Evolutionary conservation across 495 filamentous ascomycete species (phyloP), one percentile per base, ranked within the genome.

Genomic region (Tuber melanosporum): DNA sequence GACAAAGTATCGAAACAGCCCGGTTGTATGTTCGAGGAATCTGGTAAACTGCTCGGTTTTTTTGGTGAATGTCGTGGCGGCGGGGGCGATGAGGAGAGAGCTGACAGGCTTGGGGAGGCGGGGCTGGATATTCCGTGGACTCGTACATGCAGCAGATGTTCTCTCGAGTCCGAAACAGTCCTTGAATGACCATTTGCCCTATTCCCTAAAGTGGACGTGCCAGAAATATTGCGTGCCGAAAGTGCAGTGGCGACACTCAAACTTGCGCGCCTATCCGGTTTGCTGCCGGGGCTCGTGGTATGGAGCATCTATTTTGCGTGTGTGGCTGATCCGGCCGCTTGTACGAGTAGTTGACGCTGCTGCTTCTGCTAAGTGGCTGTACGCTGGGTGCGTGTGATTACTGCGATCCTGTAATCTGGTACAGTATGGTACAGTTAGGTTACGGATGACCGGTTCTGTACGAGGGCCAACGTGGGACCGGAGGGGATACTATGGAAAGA

Each of bases 381-480:
- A n/a, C 73, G 77, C 22, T 71, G 26, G 39, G 73, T 78, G 70
- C 76, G 73, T 47, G 75, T 73, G 69, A 72, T 80, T 43, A 72
- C 78, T 78, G 26, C 32, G 57, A 66, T 66, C 57, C 57, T 15
- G 26, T 15, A 45, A 10, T 14, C 44, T 14, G 10, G 44, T 66
- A 32, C 14, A 19, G 57, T 62, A 66, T 66, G 57, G 14, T 66
- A 36, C 26, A 36, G 32, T 66, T 17, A 36, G 57, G 57, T 74
- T 80, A n/a, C 15, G 57, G 78, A 49, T 41, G 46, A 39, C 32
- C 72, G 62, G 75, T 66, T 74, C 71, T 74, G 36, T 73, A 41
- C 44, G 49, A 72, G 69, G 44, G 70, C 45, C 49, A 45, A 46
- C 22, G 62, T 66, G 47, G 43, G 70, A 57, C 22, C 0, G 49